phyloP scores from a whole-genome alignment of 106 monocot genomes.

The Dioscorea dumetorum region DNA sequence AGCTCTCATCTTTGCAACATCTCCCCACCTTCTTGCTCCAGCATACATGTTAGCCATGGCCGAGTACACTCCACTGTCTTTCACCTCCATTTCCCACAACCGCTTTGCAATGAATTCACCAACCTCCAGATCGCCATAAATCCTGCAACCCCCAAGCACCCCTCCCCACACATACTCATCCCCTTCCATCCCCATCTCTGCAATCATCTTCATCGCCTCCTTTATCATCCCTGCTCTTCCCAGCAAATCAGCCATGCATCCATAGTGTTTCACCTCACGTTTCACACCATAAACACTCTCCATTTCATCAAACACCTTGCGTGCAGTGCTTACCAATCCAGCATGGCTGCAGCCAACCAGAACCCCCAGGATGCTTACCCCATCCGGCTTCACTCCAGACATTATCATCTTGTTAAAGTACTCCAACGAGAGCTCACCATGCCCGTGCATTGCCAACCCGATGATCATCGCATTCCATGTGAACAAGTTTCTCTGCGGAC shows the following conservation, averaged over 20 bases:
- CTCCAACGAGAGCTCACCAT: slow-evolving; percentile 34
- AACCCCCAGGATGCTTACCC: slow-evolving; percentile 41
- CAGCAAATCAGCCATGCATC: slow-evolving; percentile 62
- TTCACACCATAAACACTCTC: slow-evolving; percentile 23
- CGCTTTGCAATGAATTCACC: slow-evolving; percentile 34
- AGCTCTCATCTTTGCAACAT: slow-evolving; percentile 44
- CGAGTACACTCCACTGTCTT: slow-evolving; percentile 52
- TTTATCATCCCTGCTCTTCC: slow-evolving; percentile 48
- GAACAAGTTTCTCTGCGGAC: slow-evolving; percentile 26
- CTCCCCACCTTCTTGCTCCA: slow-evolving; percentile 41
- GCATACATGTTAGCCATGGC: slow-evolving; percentile 41
- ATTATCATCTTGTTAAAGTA: slow-evolving; percentile 39
- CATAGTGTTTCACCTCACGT: slow-evolving; percentile 63
- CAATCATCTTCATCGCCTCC: slow-evolving; percentile 54
- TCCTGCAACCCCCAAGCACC: slow-evolving; percentile 47
- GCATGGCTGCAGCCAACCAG: slow-evolving; percentile 51
- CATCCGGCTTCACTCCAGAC: slow-evolving; percentile 30
- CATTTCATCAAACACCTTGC: slow-evolving; percentile 39
- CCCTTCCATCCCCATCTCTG: slow-evolving; percentile 46
- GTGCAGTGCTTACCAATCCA: slow-evolving; percentile 27
- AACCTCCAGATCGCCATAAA: slow-evolving; percentile 41
- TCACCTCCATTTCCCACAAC: slow-evolving; percentile 29
- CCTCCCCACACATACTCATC: slow-evolving; percentile 65
- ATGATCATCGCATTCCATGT: slow-evolving; percentile 65
- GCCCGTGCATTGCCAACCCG: slow-evolving; percentile 48